Conservation (phyloP, 2,329 filamentous ascomycete species). For the Saccharata proteae region DNA sequence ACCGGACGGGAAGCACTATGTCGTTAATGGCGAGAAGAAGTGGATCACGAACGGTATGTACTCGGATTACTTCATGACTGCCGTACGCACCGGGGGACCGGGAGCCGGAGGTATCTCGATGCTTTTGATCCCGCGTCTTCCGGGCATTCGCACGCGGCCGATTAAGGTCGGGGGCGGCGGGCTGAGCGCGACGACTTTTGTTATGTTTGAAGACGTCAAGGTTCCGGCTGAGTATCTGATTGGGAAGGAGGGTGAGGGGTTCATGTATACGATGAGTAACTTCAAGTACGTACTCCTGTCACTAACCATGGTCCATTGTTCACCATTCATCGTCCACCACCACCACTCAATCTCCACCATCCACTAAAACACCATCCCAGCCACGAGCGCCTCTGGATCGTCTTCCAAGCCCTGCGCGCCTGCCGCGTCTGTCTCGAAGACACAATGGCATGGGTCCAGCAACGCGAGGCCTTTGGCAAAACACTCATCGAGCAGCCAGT, state of each 20-base stretch:
- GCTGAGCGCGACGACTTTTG: conserved; percentile 16
- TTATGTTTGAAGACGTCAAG: conserved; percentile 22
- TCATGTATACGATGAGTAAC: conserved; percentile 11
- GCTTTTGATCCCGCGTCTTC: conserved; percentile 20
- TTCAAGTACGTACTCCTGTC: background rate
- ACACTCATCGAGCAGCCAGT: conserved; percentile 21
- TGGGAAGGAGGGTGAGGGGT: conserved; percentile 18
- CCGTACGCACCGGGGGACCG: conserved; percentile 18
- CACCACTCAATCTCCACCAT: background rate
- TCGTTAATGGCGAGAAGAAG: conserved; percentile 29
- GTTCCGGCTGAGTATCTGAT: conserved; percentile 19
- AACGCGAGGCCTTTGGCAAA: conserved; percentile 21
- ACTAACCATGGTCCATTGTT: background rate
- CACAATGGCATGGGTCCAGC: conserved; percentile 18
- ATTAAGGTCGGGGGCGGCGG: conserved; percentile 2
- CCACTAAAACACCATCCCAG: conserved; percentile 24
- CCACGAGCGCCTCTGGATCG: conserved; percentile 22
- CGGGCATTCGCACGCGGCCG: too few relatives aligned
- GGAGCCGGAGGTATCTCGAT: conserved; percentile 20
- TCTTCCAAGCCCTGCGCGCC: conserved; percentile 18
- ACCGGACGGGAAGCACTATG: conserved; percentile 18
- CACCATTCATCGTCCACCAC: background rate
- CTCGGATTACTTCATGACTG: conserved; percentile 21
- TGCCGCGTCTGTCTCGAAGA: conserved; percentile 18
- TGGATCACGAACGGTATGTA: conserved; percentile 26